Conservation (phyloP, 805 yeast species). For the Yamadazyma takamatsuzukensis region DNA sequence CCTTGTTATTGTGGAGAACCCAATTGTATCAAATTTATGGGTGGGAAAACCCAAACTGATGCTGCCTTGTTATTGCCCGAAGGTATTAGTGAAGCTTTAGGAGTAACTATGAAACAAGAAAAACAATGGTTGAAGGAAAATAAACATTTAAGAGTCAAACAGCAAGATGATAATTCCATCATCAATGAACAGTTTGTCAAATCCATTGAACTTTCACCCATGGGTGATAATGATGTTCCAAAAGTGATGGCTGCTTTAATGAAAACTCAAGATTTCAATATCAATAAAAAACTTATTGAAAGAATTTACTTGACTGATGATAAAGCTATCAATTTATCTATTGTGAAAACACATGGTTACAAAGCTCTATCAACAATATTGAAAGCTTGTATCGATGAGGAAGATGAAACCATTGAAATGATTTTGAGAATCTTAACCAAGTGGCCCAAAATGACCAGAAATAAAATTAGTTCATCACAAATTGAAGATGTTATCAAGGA, state of each 20-base stretch:
- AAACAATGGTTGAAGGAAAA: slow-evolving; percentile 63
- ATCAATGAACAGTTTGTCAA: slow-evolving; percentile 65
- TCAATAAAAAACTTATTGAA: slow-evolving; percentile 63
- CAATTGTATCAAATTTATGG: slow-evolving; percentile 89
- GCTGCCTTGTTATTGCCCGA: slow-evolving; percentile 83
- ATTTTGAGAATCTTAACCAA: slow-evolving; percentile 56
- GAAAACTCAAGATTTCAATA: slow-evolving; percentile 66
- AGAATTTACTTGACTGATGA: slow-evolving; percentile 58
- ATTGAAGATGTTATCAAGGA: slow-evolving; percentile 61
- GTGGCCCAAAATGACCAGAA: slow-evolving; percentile 62
- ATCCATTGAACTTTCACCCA: slow-evolving; percentile 50
- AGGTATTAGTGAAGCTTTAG: slow-evolving; percentile 78
- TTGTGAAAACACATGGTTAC: slow-evolving; percentile 83
- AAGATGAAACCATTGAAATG: slow-evolving; percentile 37
- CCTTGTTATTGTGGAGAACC: slow-evolving; percentile 92
- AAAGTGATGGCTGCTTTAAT: slow-evolving; percentile 77
- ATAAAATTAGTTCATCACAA: slow-evolving; percentile 69
- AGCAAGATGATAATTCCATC: slow-evolving; percentile 52
- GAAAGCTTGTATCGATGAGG: slow-evolving; percentile 25
- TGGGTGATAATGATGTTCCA: slow-evolving; percentile 55
- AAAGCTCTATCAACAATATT: slow-evolving; percentile 67
- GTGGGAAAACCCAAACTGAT: slow-evolving; percentile 96
- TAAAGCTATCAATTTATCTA: slow-evolving; percentile 47
- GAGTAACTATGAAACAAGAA: slow-evolving; percentile 65
- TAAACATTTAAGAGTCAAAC: slow-evolving; percentile 48